Conservation (phyloP, 495 filamentous ascomycete species). For the Parachaetomium inaequale region DNA sequence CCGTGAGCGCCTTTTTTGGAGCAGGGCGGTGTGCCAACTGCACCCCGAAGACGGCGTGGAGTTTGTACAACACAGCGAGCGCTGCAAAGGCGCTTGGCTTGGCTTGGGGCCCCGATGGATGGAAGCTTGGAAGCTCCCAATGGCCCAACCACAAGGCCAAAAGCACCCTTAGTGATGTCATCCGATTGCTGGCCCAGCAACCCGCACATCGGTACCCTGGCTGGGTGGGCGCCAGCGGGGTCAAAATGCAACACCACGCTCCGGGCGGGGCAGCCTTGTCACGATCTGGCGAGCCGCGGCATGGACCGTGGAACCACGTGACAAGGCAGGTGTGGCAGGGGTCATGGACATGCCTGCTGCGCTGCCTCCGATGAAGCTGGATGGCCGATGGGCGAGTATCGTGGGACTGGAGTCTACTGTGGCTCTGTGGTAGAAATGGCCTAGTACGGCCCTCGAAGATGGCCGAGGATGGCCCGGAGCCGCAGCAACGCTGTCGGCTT, state of each 20-base stretch:
- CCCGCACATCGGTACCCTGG: constrained; percentile 5
- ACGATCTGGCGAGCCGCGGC: neutral
- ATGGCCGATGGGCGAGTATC: no score
- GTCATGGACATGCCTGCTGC: neutral
- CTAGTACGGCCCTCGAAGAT: constrained; percentile 23
- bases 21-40: neutral
- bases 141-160: constrained; percentile 20
- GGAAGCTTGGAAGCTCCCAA: neutral
- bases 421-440: neutral
- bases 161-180: constrained; percentile 25
- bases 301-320: constrained; percentile 4
- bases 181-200: constrained; percentile 28
- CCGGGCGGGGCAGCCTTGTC: neutral
- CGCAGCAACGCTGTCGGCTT: constrained; percentile 30
- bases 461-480: constrained; percentile 34
- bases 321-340: neutral
- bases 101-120: neutral
- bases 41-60: neutral
- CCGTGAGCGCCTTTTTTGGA: neutral
- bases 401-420: no score
- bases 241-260: constrained; percentile 15
- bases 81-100: constrained; percentile 1
- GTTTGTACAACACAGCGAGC: neutral
- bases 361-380: neutral
- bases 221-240: constrained; percentile 20